Percentiles rank a stretch among this genome's conserved stretches.
Conservation (phyloP, 176 grass and related monocot species). For the Urochloa ruziziensis region DNA sequence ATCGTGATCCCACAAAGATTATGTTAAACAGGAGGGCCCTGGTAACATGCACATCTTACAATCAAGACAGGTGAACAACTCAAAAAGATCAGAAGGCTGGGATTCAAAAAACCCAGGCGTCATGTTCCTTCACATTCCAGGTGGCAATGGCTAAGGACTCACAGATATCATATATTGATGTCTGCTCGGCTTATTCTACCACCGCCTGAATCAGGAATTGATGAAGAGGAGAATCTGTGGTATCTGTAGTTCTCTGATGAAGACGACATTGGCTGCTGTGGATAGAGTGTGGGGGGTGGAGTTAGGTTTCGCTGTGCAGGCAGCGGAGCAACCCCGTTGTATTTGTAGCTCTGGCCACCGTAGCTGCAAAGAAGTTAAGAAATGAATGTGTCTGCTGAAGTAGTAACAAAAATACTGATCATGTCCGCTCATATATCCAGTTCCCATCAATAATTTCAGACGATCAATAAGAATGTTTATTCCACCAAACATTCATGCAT, state of each 20-base stretch:
- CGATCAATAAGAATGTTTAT: not conserved
- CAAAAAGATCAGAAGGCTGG: not conserved
- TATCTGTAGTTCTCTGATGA: constrained; percentile 71
- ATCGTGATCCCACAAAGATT: not conserved
- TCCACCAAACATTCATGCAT: not conserved
- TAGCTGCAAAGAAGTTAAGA: constrained; percentile 31
- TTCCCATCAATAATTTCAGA: not conserved
- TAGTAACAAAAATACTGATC: not conserved
- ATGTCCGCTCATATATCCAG: not conserved
- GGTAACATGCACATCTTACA: constrained; percentile 5
- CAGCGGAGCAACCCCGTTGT: constrained; percentile 60
- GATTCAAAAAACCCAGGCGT: not conserved
- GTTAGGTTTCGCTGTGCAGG: constrained; percentile 77
- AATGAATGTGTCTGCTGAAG: not conserved
- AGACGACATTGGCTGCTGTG: constrained; percentile 82
- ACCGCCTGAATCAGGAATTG: constrained; percentile 52
- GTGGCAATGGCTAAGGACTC: not conserved
- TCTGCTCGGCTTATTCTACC: constrained; percentile 59
- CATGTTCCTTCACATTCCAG: not conserved
- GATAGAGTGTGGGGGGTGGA: constrained; percentile 68
- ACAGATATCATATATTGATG: constrained; percentile 72
- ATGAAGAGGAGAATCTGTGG: constrained; percentile 68
- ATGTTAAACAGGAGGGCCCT: not conserved
- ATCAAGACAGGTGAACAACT: not conserved
- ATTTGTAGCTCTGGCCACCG: constrained; percentile 62